Conservation (phyloP, 495 filamentous ascomycete genomes). For the Penicillium mononematosum region DNA sequence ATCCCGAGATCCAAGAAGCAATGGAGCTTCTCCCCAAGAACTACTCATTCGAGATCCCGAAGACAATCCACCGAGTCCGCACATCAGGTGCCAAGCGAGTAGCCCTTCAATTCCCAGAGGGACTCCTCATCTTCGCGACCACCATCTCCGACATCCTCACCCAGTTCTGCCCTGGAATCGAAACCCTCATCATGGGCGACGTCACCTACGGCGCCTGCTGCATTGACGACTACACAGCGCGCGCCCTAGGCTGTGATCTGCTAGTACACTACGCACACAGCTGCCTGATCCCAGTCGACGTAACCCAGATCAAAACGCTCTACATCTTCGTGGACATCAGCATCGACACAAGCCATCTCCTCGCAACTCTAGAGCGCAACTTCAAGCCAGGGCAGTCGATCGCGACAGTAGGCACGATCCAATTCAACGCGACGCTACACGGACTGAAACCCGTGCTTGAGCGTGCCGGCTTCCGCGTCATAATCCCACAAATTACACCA, state of each 20-base stretch:
- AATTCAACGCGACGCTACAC: constrained; percentile 97
- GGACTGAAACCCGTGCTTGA: constrained; percentile 72
- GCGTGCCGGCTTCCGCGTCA: constrained; percentile 72
- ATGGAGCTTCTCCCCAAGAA: constrained; percentile 85
- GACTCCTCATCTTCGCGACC: constrained; percentile 91
- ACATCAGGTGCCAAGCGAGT: constrained; percentile 72
- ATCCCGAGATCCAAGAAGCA: constrained; percentile 84
- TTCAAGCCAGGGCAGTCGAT: constrained; percentile 81
- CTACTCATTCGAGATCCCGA: constrained; percentile 97
- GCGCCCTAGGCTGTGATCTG: constrained; percentile 90
- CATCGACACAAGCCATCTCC: constrained; percentile 84
- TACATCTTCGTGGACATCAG: constrained; percentile 98
- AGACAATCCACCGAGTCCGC: constrained; percentile 93
- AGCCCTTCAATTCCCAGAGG: constrained; percentile 94
- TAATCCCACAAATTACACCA: constrained; percentile 91
- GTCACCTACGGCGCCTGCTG: constrained; percentile 99
- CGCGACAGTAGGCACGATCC: constrained; percentile 93
- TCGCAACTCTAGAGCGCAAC: constrained; percentile 85
- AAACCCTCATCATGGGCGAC: constrained; percentile 98
- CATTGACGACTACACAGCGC: constrained; percentile 96
- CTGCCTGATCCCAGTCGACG: constrained; percentile 92
- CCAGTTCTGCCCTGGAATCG: constrained; percentile 85
- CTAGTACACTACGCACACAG: constrained; percentile 97
- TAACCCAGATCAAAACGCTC: constrained; percentile 90
- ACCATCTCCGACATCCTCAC: constrained; percentile 97